A percentile compares a stretch with the other conserved stretches of the same genome.
phyloP scores from a whole-genome alignment of 306 rosid species.

The Fagus crenata region DNA sequence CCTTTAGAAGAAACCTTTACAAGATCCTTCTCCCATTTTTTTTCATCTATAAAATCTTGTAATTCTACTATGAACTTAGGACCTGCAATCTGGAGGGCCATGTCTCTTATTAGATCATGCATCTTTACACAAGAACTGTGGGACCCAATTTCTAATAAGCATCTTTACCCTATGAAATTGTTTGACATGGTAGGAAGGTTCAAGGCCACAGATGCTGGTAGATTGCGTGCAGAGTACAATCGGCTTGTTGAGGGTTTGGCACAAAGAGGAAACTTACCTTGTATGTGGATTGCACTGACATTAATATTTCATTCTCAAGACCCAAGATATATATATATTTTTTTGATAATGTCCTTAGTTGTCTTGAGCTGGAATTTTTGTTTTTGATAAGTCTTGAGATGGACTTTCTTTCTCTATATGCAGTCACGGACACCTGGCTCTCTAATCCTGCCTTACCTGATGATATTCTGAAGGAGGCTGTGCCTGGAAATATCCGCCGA shows the following conservation, averaged over 20 bases:
- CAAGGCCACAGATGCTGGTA: slow-evolving; percentile 96
- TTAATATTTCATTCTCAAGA: slow-evolving; percentile 15
- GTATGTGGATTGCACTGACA: slow-evolving; percentile 39
- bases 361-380: slow-evolving; percentile 18
- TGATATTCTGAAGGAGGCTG: slow-evolving; percentile 94
- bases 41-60: too few relatives aligned
- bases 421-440: slow-evolving; percentile 82
- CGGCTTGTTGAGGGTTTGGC: slow-evolving; percentile 95
- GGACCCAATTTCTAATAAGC: too few relatives aligned
- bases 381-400: slow-evolving; percentile 10
- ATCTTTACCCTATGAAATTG: slow-evolving; percentile 40
- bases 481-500: slow-evolving; percentile 93
- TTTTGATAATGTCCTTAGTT: neutral
- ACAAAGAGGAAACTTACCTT: slow-evolving; percentile 77
- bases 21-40: too few relatives aligned
- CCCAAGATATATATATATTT: neutral
- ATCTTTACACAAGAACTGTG: too few relatives aligned
- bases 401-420: slow-evolving; percentile 34
- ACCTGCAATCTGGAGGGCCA: neutral
- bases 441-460: slow-evolving; percentile 94
- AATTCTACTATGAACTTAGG: too few relatives aligned
- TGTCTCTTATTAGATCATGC: neutral
- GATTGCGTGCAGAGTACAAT: slow-evolving; percentile 88
- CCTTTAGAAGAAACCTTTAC: too few relatives aligned
- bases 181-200: slow-evolving; percentile 95